Conservation (phyloP, 2,329 filamentous ascomycete species). For the Periconia digitata region DNA sequence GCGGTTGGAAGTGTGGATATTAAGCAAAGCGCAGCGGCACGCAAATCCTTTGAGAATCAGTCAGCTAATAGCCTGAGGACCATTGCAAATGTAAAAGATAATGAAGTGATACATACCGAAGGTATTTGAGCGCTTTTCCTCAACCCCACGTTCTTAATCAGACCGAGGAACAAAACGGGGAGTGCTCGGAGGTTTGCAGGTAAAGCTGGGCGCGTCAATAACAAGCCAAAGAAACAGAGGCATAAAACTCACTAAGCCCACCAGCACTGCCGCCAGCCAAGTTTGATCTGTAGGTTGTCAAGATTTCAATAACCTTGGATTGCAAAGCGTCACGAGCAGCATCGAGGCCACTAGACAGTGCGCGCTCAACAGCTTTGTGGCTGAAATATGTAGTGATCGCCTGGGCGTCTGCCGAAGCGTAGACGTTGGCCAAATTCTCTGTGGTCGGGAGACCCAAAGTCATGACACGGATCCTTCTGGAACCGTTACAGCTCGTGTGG, state of each 20-base stretch:
- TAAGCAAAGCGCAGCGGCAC: slow-evolving; percentile 87
- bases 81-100: too few species aligned
- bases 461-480: slow-evolving; percentile 91
- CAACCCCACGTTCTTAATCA: slow-evolving; percentile 83
- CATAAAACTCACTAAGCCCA: slow-evolving; percentile 44
- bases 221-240: neutral
- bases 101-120: slow-evolving; percentile 8
- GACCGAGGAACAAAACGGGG: slow-evolving; percentile 84
- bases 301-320: slow-evolving; percentile 85
- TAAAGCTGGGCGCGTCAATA: slow-evolving; percentile 56
- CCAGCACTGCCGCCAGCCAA: slow-evolving; percentile 94
- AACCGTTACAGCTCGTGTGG: slow-evolving; percentile 96
- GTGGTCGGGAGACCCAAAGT: slow-evolving; percentile 93
- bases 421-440: slow-evolving; percentile 84
- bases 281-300: slow-evolving; percentile 96
- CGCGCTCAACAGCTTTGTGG: slow-evolving; percentile 94
- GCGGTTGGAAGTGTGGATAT: slow-evolving; percentile 92
- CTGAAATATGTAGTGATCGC: slow-evolving; percentile 93
- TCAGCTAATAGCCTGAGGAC: too few species aligned
- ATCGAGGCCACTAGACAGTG: slow-evolving; percentile 82
- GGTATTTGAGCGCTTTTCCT: slow-evolving; percentile 43
- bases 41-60: slow-evolving; percentile 68
- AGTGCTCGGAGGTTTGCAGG: slow-evolving; percentile 80
- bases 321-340: slow-evolving; percentile 88
- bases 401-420: slow-evolving; percentile 91